Percentiles rank a stretch among this genome's conserved stretches.
phyloP scores from a whole-genome alignment of 257 asterid genomes.

The Handroanthus guayacan region DNA sequence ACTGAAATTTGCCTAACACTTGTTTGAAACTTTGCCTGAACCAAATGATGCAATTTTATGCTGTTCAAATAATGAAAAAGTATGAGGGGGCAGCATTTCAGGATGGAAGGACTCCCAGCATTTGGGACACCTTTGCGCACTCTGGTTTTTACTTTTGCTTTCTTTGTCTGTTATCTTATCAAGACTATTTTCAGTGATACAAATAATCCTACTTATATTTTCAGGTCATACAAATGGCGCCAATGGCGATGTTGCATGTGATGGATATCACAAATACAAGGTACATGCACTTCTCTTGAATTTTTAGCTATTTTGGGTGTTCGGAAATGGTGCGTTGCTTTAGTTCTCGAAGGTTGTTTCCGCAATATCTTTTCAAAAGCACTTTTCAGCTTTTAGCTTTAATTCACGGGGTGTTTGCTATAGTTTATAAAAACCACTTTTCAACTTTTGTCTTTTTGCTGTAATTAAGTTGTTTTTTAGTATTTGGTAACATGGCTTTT shows the following conservation, averaged over 20 bases:
- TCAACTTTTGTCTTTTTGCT: too few species aligned
- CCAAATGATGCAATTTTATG: background rate
- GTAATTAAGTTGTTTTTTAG: too few species aligned
- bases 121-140: conserved; percentile 54
- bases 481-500: too few species aligned
- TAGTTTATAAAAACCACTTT: too few species aligned
- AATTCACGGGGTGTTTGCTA: too few species aligned
- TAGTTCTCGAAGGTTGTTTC: too few species aligned
- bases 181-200: too few species aligned
- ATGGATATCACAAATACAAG: conserved; percentile 61
- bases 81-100: conserved; percentile 58
- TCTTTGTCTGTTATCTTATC: background rate
- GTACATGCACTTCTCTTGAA: conserved; percentile 17
- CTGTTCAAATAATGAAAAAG: conserved; percentile 16
- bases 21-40: background rate
- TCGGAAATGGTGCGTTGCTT: background rate
- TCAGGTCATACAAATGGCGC: conserved; percentile 46
- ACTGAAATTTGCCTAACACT: too few species aligned
- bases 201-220: too few species aligned
- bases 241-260: conserved; percentile 51
- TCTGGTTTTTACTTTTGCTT: conserved; percentile 25
- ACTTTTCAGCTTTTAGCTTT: too few species aligned
- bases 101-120: conserved; percentile 66
- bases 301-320: background rate
- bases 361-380: too few species aligned